Conservation (phyloP, 129 eudicot species). For the Helichrysum umbraculigerum region DNA sequence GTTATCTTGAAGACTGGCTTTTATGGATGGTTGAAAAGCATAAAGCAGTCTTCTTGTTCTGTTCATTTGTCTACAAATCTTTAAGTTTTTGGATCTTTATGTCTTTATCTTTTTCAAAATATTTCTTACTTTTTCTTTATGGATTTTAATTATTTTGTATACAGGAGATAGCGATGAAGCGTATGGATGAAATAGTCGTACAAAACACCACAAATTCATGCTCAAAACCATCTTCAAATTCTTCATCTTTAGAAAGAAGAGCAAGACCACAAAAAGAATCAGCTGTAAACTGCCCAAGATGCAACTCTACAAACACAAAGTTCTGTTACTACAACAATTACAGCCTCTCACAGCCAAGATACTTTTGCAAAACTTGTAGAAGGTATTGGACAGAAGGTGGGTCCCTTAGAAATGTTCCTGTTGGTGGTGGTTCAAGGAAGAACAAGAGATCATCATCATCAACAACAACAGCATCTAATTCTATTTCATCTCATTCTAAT, state of each 20-base stretch:
- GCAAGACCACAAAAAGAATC: conserved; percentile 63
- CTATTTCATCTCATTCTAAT: conserved; percentile 30
- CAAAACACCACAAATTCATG: conserved; percentile 36
- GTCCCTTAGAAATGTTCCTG: conserved; percentile 80
- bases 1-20: conserved; percentile 32
- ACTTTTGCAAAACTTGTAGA: conserved; percentile 88
- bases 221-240: conserved; percentile 40
- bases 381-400: conserved; percentile 98
- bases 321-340: conserved; percentile 92
- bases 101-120: conserved; percentile 31
- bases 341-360: conserved; percentile 87
- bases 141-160: conserved; percentile 11
- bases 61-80: conserved; percentile 37
- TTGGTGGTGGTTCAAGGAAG: conserved; percentile 91
- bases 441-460: conserved; percentile 66
- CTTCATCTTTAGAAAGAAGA: conserved; percentile 56
- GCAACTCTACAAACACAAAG: conserved; percentile 89
- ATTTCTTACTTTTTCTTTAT: conserved; percentile 28
- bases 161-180: conserved; percentile 57
- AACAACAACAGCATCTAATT: background rate
- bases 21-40: conserved; percentile 34
- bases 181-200: conserved; percentile 63
- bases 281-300: conserved; percentile 84
- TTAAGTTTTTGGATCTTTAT: conserved; percentile 42
- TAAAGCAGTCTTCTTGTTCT: conserved; percentile 36